Evolutionary conservation across 371 early-diverging fungal genomes (phyloP).

Genomic region (Saksenaea oblongispora): DNA sequence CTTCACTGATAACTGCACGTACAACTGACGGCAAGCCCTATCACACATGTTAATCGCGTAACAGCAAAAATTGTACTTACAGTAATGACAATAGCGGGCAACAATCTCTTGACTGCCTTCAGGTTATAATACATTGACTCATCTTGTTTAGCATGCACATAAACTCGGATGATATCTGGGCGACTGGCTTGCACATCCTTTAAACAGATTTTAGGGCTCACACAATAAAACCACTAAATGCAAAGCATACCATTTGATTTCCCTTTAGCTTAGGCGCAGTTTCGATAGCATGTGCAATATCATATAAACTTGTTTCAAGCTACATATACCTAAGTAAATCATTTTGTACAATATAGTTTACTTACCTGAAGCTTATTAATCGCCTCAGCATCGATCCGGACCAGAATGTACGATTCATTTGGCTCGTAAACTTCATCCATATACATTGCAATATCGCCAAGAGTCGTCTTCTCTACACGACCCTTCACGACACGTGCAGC

Average conservation of each 20-base stretch:
- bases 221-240: neutral
- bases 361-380: slow-evolving; percentile 69
- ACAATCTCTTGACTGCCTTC: slow-evolving; percentile 82
- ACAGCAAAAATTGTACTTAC: slow-evolving; percentile 9
- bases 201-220: neutral
- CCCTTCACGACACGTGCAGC: slow-evolving; percentile 96
- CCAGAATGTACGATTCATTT: slow-evolving; percentile 73
- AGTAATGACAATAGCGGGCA: slow-evolving; percentile 83
- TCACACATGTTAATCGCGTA: neutral
- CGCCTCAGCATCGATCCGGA: slow-evolving; percentile 82
- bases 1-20: slow-evolving; percentile 88
- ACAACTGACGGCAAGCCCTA: slow-evolving; percentile 83
- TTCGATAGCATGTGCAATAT: slow-evolving; percentile 80
- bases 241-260: slow-evolving; percentile 51
- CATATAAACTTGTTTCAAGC: slow-evolving; percentile 81
- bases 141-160: slow-evolving; percentile 68
- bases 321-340: slow-evolving; percentile 25
- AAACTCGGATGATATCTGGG: slow-evolving; percentile 76
- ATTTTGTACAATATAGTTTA: neutral
- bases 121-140: slow-evolving; percentile 72
- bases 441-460: slow-evolving; percentile 90
- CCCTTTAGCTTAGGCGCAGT: slow-evolving; percentile 87
- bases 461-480: slow-evolving; percentile 85
- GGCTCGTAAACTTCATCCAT: slow-evolving; percentile 88
- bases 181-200: slow-evolving; percentile 76